phyloP scores from a whole-genome alignment of 352 stramenopile genomes.

The Sclerospora graminicola region DNA sequence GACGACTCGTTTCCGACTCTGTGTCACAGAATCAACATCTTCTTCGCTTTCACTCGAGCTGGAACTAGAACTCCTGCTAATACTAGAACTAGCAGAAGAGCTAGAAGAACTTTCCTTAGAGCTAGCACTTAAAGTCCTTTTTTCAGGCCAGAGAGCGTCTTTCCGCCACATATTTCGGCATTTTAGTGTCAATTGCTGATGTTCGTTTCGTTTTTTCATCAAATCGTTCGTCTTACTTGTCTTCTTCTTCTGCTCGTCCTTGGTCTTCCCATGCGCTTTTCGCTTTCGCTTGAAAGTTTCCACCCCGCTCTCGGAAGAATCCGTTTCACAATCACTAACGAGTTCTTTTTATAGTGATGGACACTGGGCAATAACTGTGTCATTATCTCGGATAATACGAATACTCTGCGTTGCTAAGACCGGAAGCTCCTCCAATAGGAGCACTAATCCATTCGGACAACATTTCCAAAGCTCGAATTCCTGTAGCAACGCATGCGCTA shows the following conservation, averaged over 20 bases:
- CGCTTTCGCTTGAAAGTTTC: not conserved
- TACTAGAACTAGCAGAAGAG: not conserved
- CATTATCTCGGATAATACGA: constrained; percentile 48
- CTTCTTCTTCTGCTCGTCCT: too few relatives aligned
- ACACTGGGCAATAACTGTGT: constrained; percentile 47
- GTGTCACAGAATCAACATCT: not conserved
- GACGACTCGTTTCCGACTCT: constrained; percentile 11
- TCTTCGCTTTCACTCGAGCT: constrained; percentile 10
- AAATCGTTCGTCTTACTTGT: too few relatives aligned
- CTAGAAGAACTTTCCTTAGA: not conserved
- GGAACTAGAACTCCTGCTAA: not conserved
- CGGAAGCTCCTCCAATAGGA: constrained; percentile 46
- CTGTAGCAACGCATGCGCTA: constrained; percentile 37
- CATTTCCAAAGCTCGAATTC: constrained; percentile 43
- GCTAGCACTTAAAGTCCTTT: not conserved
- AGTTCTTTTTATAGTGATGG: not conserved
- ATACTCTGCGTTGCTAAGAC: constrained; percentile 52
- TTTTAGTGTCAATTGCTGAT: too few relatives aligned
- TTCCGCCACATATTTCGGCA: too few relatives aligned
- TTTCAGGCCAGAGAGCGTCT: too few relatives aligned
- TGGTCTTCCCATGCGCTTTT: too few relatives aligned
- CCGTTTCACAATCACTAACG: not conserved
- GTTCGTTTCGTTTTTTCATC: too few relatives aligned
- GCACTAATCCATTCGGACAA: constrained; percentile 42
- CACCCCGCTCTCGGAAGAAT: not conserved